Percentiles rank a stretch among this genome's conserved stretches.
These are phyloP conservation scores for Podospora australis DNA, from an alignment of 495 filamentous ascomycete genomes.

Conservation along the genomic window DNA sequence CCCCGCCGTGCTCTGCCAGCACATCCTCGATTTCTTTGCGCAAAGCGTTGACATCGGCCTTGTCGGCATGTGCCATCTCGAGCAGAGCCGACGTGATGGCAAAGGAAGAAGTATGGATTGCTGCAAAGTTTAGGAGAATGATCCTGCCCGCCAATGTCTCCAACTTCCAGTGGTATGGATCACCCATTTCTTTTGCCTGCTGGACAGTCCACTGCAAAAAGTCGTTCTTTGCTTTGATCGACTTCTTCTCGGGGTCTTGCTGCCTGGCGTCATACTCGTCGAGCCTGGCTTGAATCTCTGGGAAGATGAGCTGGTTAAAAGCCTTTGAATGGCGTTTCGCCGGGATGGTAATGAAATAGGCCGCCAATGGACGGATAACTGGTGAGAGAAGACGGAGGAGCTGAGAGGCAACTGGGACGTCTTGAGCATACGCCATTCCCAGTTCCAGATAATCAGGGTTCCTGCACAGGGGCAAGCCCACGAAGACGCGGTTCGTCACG, in stretches of 20 bases:
- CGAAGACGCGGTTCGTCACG: slow-evolving; percentile 33
- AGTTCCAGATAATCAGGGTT: slow-evolving; percentile 32
- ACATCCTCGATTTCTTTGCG: slow-evolving; percentile 43
- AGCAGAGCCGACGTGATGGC: slow-evolving; percentile 32
- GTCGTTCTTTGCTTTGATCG: slow-evolving; percentile 25
- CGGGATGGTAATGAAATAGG: slow-evolving; percentile 29
- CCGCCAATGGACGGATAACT: slow-evolving; percentile 34
- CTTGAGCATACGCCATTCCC: slow-evolving; percentile 35
- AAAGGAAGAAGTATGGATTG: slow-evolving; percentile 46
- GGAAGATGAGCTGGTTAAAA: slow-evolving; percentile 27
- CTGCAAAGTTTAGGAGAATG: slow-evolving; percentile 42
- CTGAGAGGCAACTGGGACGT: slow-evolving; percentile 25
- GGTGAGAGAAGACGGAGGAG: slow-evolving; percentile 30
- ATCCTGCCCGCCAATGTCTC: slow-evolving; percentile 26
- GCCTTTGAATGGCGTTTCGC: slow-evolving; percentile 26
- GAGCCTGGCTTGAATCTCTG: slow-evolving; percentile 27
- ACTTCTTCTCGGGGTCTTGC: slow-evolving; percentile 19
- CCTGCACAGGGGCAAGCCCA: slow-evolving; percentile 29
- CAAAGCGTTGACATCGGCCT: slow-evolving; percentile 43
- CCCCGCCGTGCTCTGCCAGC: slow-evolving; percentile 24
- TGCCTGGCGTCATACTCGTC: slow-evolving; percentile 21
- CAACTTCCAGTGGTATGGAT: slow-evolving; percentile 21
- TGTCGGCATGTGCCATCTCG: slow-evolving; percentile 18
- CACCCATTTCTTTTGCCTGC: slow-evolving; percentile 23
- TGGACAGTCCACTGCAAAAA: slow-evolving; percentile 36